Conservation (phyloP, 805 yeast species). For the Phaffomyces thermotolerans region DNA sequence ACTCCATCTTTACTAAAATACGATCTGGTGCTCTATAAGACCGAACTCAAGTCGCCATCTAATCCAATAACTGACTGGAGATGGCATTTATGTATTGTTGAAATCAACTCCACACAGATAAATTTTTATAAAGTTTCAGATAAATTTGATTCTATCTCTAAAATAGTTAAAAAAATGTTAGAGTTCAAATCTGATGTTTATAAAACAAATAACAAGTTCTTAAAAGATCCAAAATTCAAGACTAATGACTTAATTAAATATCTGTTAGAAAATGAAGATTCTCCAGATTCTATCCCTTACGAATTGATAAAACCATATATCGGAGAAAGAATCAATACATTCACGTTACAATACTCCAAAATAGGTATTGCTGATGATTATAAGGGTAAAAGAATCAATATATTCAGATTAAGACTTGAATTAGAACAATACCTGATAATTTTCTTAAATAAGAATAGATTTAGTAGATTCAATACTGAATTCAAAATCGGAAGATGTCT, state of each 20-base stretch:
- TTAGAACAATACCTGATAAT: slow-evolving; percentile 7
- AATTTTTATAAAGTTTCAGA: slow-evolving; percentile 8
- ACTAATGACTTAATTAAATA: background rate
- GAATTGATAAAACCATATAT: slow-evolving; percentile 5
- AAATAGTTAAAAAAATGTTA: background rate
- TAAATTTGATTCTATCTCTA: background rate
- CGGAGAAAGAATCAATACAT: slow-evolving; percentile 2
- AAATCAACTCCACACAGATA: slow-evolving; percentile 11
- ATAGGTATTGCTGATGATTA: slow-evolving; percentile 8
- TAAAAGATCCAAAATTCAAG: slow-evolving; percentile 1
- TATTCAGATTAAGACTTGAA: slow-evolving; percentile 8
- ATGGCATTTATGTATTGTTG: slow-evolving; percentile 8
- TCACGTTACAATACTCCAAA: slow-evolving; percentile 7
- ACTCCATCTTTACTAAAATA: slow-evolving; percentile 3
- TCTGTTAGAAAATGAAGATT: background rate
- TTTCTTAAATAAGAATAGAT: slow-evolving; percentile 1
- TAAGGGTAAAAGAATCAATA: background rate
- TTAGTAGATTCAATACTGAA: slow-evolving; percentile 4
- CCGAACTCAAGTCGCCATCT: slow-evolving; percentile 10
- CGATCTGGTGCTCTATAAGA: slow-evolving; percentile 5
- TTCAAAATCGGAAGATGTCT: slow-evolving; percentile 5
- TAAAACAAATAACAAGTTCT: background rate
- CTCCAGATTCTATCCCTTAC: background rate
- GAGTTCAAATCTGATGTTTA: slow-evolving; percentile 2
- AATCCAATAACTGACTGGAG: slow-evolving; percentile 6